phyloP scores from a whole-genome alignment of 208 protist genomes.

The Endotrypanum monterogeii region DNA sequence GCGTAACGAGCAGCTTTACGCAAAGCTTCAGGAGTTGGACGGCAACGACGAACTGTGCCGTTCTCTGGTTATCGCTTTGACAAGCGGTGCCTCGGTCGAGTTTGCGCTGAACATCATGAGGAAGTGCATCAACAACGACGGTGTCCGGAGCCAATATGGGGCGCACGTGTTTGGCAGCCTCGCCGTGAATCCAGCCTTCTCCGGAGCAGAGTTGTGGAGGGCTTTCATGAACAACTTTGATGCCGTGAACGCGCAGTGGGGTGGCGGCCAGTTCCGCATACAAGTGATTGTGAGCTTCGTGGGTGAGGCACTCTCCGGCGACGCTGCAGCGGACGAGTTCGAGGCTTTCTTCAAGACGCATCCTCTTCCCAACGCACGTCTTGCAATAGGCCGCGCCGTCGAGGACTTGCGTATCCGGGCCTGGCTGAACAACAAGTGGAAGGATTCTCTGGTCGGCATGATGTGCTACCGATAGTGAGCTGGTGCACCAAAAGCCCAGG shows the following conservation, averaged over 20 bases:
- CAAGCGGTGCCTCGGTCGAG: constrained; percentile 43
- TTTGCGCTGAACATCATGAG: constrained; percentile 64
- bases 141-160: constrained; percentile 83
- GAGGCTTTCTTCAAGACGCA: constrained; percentile 72
- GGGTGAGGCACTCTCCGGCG: constrained; percentile 54
- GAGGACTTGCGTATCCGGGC: constrained; percentile 68
- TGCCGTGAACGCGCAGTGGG: constrained; percentile 83
- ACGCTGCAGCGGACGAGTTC: constrained; percentile 56
- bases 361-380: constrained; percentile 72
- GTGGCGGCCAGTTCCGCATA: constrained; percentile 88
- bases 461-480: constrained; percentile 12
- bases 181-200: constrained; percentile 49
- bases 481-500: not conserved
- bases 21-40: constrained; percentile 52
- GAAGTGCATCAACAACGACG: constrained; percentile 62
- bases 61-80: constrained; percentile 62
- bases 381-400: constrained; percentile 66
- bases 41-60: constrained; percentile 76
- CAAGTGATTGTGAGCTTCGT: constrained; percentile 76
- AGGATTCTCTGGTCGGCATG: constrained; percentile 20
- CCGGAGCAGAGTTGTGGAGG: constrained; percentile 53
- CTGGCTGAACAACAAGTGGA: constrained; percentile 69
- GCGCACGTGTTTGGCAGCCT: constrained; percentile 57
- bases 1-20: constrained; percentile 46
- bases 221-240: constrained; percentile 77